These are phyloP conservation scores for Nelumbo lutea DNA, from an alignment of 164 flowering plant species.

Conservation along the genomic window DNA sequence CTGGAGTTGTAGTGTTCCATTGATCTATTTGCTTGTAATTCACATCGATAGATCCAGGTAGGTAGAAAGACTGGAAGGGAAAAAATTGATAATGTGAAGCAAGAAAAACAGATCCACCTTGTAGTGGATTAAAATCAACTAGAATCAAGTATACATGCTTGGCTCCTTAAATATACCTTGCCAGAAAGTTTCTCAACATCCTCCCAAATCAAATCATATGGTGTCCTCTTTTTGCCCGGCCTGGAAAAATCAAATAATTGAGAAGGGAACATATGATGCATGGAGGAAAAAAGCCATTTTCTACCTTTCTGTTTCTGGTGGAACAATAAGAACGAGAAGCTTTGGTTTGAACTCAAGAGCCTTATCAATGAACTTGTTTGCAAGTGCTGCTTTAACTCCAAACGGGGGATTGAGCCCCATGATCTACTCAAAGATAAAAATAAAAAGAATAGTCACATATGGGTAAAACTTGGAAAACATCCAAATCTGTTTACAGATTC, in stretches of 20 bases:
- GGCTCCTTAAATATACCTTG: constrained; percentile 37
- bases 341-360: constrained; percentile 90
- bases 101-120: constrained; percentile 4
- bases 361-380: constrained; percentile 70
- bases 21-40: constrained; percentile 65
- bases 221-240: constrained; percentile 44
- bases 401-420: constrained; percentile 95
- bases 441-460: not conserved
- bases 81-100: constrained; percentile 2
- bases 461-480: not conserved
- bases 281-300: constrained; percentile 5
- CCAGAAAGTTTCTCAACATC: constrained; percentile 49
- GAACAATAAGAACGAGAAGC: constrained; percentile 82
- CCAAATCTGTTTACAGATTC: not conserved
- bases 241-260: constrained; percentile 30
- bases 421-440: constrained; percentile 34
- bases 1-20: constrained; percentile 64
- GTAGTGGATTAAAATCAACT: not conserved
- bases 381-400: constrained; percentile 64
- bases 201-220: constrained; percentile 72
- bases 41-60: constrained; percentile 75
- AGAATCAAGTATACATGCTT: constrained; percentile 1
- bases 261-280: constrained; percentile 5
- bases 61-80: constrained; percentile 66
- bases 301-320: constrained; percentile 70